Evolutionary conservation across 352 stramenopile species (phyloP).

Genomic region (Pythium graminicola): DNA sequence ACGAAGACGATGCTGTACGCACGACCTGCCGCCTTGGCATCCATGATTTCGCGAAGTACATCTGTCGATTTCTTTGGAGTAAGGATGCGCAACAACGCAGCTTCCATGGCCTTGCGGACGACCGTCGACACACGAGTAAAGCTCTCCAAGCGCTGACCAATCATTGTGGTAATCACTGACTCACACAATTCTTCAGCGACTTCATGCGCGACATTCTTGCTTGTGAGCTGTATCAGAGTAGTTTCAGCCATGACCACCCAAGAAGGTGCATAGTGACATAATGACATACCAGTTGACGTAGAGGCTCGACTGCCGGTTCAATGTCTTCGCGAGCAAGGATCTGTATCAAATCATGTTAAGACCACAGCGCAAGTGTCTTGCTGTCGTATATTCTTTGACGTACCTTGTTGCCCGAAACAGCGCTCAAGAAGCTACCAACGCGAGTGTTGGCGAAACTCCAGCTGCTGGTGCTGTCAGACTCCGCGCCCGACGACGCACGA

Average conservation of each 20-base stretch:
- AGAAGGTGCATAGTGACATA: background rate
- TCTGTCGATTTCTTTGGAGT: conserved; percentile 95
- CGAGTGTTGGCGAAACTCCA: conserved; percentile 82
- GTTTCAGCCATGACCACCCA: background rate
- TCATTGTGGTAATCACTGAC: conserved; percentile 90
- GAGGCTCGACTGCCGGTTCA: conserved; percentile 87
- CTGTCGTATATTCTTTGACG: too few relatives aligned
- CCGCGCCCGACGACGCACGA: conserved; percentile 44
- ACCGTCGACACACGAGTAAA: conserved; percentile 90
- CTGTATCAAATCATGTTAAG: conserved; percentile 1
- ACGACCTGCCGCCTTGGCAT: conserved; percentile 73
- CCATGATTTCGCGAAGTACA: conserved; percentile 91
- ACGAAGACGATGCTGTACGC: conserved; percentile 99
- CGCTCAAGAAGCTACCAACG: conserved; percentile 74
- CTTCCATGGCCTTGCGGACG: conserved; percentile 93
- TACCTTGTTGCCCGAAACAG: conserved; percentile 84
- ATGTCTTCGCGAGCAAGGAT: conserved; percentile 93
- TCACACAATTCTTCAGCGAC: conserved; percentile 94
- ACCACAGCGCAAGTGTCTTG: background rate
- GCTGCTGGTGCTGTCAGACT: conserved; percentile 54
- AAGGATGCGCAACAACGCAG: conserved; percentile 92
- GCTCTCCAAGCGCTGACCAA: conserved; percentile 93
- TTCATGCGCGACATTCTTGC: conserved; percentile 96
- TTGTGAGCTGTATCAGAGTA: conserved; percentile 71
- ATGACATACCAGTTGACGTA: conserved; percentile 84